phyloP scores from a whole-genome alignment of 83 land plant genomes.

The Picea mariana region DNA sequence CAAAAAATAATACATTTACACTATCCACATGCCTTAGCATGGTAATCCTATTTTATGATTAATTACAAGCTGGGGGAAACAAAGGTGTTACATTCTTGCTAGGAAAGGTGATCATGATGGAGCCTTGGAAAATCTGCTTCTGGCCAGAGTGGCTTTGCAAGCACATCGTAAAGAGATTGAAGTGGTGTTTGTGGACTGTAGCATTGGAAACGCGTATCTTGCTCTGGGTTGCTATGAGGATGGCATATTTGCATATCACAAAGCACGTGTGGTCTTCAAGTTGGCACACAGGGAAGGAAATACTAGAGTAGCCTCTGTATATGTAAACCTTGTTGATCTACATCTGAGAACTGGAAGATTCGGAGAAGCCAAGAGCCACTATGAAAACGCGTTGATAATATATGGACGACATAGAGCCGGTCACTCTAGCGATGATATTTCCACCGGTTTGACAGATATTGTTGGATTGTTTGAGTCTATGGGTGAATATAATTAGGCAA shows the following conservation, averaged over 20 bases:
- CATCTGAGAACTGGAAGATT: constrained; percentile 35
- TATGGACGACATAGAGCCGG: constrained; percentile 31
- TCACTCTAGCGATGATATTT: constrained; percentile 33
- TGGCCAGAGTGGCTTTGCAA: constrained; percentile 32
- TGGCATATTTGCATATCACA: constrained; percentile 35
- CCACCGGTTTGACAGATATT: constrained; percentile 32
- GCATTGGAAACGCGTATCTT: constrained; percentile 42
- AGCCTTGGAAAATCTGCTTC: constrained; percentile 37
- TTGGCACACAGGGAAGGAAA: constrained; percentile 29
- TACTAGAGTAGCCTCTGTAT: constrained; percentile 32
- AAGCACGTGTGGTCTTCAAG: constrained; percentile 32
- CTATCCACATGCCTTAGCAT: too few species aligned
- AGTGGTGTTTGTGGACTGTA: constrained; percentile 39
- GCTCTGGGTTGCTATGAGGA: constrained; percentile 42
- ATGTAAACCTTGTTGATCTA: constrained; percentile 44
- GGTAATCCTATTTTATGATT: too few species aligned
- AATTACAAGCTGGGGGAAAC: too few species aligned
- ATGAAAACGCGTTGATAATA: constrained; percentile 38
- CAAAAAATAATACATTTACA: too few species aligned
- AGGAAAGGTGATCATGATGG: constrained; percentile 38
- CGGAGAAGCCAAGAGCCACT: constrained; percentile 34
- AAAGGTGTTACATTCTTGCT: constrained; percentile 11
- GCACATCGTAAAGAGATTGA: constrained; percentile 25
- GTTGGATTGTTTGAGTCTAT: constrained; percentile 32
- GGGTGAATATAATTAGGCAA: constrained; percentile 37